A percentile compares a stretch with the other conserved stretches of the same genome.
These are phyloP conservation scores for Discostella pseudostelligera DNA, from an alignment of 108 stramenopile genomes.

Conservation along the genomic window DNA sequence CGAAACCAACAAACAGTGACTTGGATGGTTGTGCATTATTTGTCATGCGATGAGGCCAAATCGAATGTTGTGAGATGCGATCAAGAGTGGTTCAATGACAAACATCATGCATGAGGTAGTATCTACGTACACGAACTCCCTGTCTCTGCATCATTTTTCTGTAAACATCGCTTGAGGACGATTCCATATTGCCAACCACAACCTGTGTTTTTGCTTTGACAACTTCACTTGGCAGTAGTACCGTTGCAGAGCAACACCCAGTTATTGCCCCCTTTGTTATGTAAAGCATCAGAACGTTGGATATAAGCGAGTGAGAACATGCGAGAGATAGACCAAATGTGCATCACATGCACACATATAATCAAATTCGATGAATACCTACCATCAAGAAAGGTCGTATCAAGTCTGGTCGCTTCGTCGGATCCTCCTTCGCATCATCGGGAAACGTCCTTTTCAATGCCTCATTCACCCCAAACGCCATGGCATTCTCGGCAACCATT, in stretches of 20 bases:
- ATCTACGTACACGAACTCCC: slow-evolving; percentile 43
- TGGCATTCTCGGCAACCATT: slow-evolving; percentile 86
- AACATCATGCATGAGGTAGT: neutral
- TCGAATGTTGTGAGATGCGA: too few relatives aligned
- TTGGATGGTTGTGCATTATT: slow-evolving; percentile 5
- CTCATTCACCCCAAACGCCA: slow-evolving; percentile 92
- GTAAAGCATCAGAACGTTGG: too few relatives aligned
- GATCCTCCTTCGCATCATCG: slow-evolving; percentile 41
- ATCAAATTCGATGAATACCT: neutral
- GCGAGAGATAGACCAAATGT: neutral
- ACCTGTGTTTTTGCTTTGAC: slow-evolving; percentile 89
- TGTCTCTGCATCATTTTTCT: slow-evolving; percentile 66
- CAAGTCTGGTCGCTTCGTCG: slow-evolving; percentile 60
- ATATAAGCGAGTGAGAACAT: too few relatives aligned
- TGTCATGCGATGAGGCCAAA: slow-evolving; percentile 2
- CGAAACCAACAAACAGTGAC: slow-evolving; percentile 75
- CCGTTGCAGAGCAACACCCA: slow-evolving; percentile 78
- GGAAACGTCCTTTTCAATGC: slow-evolving; percentile 87
- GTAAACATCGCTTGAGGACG: slow-evolving; percentile 63
- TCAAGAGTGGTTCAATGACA: too few relatives aligned
- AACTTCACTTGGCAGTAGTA: slow-evolving; percentile 81
- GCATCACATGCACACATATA: neutral
- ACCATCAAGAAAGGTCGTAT: slow-evolving; percentile 78
- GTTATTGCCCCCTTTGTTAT: slow-evolving; percentile 66
- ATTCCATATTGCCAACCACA: slow-evolving; percentile 48